These are phyloP conservation scores for Nyssa sinensis DNA, from an alignment of 148 eudicot species.

Conservation along the genomic window DNA sequence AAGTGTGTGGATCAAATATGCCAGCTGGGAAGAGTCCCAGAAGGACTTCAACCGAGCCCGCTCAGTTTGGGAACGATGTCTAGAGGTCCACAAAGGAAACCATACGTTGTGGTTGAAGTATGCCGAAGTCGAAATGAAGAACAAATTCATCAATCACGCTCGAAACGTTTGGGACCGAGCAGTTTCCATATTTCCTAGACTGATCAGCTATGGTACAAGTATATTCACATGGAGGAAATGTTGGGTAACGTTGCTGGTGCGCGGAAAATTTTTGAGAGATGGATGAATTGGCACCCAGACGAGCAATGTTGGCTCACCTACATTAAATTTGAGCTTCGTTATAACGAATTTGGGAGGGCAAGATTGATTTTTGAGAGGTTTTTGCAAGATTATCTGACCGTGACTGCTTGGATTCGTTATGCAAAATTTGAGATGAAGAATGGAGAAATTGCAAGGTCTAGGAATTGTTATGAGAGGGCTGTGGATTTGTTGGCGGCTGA, in stretches of 20 bases:
- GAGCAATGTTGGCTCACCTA: slow-evolving; percentile 85
- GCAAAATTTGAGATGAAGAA: slow-evolving; percentile 93
- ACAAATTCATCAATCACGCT: slow-evolving; percentile 72
- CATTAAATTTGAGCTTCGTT: slow-evolving; percentile 81
- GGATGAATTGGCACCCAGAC: slow-evolving; percentile 93
- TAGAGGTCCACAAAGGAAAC: slow-evolving; percentile 66
- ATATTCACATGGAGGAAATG: slow-evolving; percentile 97
- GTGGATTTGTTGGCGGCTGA: slow-evolving; percentile 77
- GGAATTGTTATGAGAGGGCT: slow-evolving; percentile 79
- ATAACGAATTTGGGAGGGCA: slow-evolving; percentile 83
- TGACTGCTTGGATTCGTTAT: slow-evolving; percentile 72
- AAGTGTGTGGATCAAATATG: slow-evolving; percentile 88
- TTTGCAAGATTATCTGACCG: slow-evolving; percentile 68
- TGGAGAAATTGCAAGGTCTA: slow-evolving; percentile 74
- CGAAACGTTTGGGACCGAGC: slow-evolving; percentile 93
- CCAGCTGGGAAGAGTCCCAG: slow-evolving; percentile 93
- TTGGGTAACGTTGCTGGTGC: slow-evolving; percentile 87
- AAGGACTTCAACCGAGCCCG: slow-evolving; percentile 73
- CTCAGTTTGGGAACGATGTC: slow-evolving; percentile 84
- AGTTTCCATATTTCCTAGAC: slow-evolving; percentile 64
- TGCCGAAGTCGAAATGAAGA: slow-evolving; percentile 92
- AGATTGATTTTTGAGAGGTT: slow-evolving; percentile 75
- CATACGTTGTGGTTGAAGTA: slow-evolving; percentile 81
- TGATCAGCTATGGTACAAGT: slow-evolving; percentile 92
- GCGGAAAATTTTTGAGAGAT: slow-evolving; percentile 78